Base-by-base conservation (phyloP, 352 stramenopile genomes). In the Globisporangium sylvaticum region DNA sequence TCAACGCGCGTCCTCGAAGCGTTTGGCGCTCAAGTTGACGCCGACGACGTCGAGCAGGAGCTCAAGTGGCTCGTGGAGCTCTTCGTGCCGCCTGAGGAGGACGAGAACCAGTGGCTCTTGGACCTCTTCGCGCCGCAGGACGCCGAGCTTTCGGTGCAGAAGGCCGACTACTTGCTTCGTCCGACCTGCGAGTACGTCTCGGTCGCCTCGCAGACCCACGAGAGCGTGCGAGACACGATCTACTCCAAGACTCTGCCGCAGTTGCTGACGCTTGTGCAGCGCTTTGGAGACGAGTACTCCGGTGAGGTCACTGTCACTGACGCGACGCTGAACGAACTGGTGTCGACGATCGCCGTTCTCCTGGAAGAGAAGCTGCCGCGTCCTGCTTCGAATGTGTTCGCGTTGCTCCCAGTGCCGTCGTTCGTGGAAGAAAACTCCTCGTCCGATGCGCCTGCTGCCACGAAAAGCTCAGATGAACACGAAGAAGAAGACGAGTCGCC, bases 161-260 rank as follows among this genome's bases (percentile, higher is more conserved):
- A 63, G 22, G 53, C 81, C 34, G 88, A 91, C 70, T 77, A 74
- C 29, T 62, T 94, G 18, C 68, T 94, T 29, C 80, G 78, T 18
- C 85, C 83, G 1, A 66, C 76, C 20, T 92, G 83, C 55, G 85
- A 92, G 50, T 84, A 80, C 59, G 70, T 80, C 48, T 79, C 80
- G 8, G 85, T 94, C 32, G 81, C 74, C 6, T 69, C 87, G 53
- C 83, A 94, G 72, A 90, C 85, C 1, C 85, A 94, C 67, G 66
- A 69, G 5, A 58, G 64, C n/a, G 60, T 58, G 61, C 71, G 70
- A 12, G 57, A 74, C 29, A 62, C 67, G 1, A 87, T 92, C 32
- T 82, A 85, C 59, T 72, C 67, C 1, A 78, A 89, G 77, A 57
- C 89, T 4, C 54, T 92, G 8, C 77, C 80, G 1, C 62, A 79